Evolutionary conservation across 352 stramenopile genomes (phyloP).

Genomic region (Globisporangium paroecandrum): DNA sequence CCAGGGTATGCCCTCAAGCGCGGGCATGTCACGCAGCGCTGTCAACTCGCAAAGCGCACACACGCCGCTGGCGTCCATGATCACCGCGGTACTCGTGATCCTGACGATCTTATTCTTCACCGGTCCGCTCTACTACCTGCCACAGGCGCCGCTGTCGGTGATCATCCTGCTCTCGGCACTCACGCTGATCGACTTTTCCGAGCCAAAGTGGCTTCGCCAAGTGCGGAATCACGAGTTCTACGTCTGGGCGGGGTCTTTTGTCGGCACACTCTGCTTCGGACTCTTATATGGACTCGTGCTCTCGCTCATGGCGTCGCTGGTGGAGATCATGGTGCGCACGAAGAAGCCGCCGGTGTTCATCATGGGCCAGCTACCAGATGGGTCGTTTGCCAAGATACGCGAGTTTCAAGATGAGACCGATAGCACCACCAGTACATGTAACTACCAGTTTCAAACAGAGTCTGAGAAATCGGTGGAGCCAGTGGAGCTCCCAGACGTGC

Average conservation of each 20-base stretch:
- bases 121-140: conserved; percentile 84
- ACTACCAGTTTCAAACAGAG: background rate
- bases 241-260: conserved; percentile 54
- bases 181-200: conserved; percentile 83
- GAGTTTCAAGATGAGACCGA: background rate
- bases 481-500: conserved; percentile 33
- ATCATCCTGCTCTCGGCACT: conserved; percentile 90
- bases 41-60: conserved; percentile 90
- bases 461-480: background rate
- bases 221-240: conserved; percentile 60
- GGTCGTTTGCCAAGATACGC: conserved; percentile 27
- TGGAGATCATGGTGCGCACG: conserved; percentile 65
- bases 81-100: conserved; percentile 86
- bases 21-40: conserved; percentile 86
- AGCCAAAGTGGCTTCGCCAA: conserved; percentile 80
- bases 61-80: conserved; percentile 85
- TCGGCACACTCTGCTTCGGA: conserved; percentile 41
- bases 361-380: conserved; percentile 38
- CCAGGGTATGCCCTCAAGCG: conserved; percentile 87
- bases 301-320: conserved; percentile 53
- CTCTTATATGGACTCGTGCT: conserved; percentile 47
- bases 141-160: conserved; percentile 77
- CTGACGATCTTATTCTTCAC: conserved; percentile 89
- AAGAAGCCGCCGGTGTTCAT: conserved; percentile 45
- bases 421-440: background rate